Percentiles rank a stretch among this genome's conserved stretches.
Conservation (phyloP, 164 flowering plant species). For the Saururus chinensis region DNA sequence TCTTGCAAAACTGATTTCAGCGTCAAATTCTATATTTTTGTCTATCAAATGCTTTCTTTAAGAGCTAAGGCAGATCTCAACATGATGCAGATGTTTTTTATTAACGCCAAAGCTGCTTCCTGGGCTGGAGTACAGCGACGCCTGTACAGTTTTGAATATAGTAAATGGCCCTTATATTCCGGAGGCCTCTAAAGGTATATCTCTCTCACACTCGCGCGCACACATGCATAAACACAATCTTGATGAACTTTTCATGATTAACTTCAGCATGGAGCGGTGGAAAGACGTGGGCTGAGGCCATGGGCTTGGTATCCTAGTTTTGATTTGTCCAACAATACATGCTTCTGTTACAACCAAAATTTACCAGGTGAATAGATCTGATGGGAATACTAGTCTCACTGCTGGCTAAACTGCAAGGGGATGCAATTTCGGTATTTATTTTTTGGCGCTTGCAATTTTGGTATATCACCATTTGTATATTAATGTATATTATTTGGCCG, state of each 20-base stretch:
- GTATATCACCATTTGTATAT: no score
- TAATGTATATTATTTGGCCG: no score
- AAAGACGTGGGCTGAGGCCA: neutral
- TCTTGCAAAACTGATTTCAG: neutral
- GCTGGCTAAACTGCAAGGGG: no score
- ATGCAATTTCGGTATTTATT: no score
- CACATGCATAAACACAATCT: neutral
- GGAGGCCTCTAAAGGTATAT: conserved; percentile 61
- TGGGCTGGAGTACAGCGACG: conserved; percentile 65
- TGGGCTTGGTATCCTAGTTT: neutral
- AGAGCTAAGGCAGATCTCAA: neutral
- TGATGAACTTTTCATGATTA: neutral
- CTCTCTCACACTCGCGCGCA: neutral
- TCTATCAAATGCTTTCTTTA: neutral
- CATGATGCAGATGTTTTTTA: conserved; percentile 65
- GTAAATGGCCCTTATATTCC: conserved; percentile 92
- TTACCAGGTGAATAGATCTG: no score
- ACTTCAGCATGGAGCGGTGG: neutral
- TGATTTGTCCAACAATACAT: no score
- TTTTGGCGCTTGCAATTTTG: no score
- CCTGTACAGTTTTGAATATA: conserved; percentile 62
- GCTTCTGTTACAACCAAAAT: no score
- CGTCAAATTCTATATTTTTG: neutral
- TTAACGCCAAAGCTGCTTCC: conserved; percentile 89
- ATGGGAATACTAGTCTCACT: no score